Evolutionary conservation across 2,329 filamentous ascomycete species (phyloP).

Genomic region (Neurospora sp.): DNA sequence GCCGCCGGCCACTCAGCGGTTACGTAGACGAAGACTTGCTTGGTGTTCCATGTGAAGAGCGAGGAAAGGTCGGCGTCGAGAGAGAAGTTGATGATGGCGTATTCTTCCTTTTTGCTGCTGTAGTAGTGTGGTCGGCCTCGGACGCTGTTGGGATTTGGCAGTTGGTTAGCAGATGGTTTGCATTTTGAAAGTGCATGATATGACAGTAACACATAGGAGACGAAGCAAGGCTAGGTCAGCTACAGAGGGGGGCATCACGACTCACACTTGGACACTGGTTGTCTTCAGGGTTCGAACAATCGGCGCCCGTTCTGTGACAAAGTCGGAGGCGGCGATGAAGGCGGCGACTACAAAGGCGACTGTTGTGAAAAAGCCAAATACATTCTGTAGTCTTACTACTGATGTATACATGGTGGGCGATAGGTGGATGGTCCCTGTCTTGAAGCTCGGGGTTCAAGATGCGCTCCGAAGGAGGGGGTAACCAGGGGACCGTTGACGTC

Average conservation of each 20-base stretch:
- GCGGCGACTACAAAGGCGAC: slow-evolving; percentile 74
- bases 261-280: slow-evolving; percentile 78
- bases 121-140: slow-evolving; percentile 96
- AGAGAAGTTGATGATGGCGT: slow-evolving; percentile 88
- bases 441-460: neutral
- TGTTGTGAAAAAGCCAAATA: slow-evolving; percentile 97
- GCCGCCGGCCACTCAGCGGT: slow-evolving; percentile 59
- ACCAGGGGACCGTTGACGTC: neutral
- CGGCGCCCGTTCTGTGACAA: slow-evolving; percentile 60
- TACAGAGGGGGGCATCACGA: slow-evolving; percentile 5
- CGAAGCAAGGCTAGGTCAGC: no score
- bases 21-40: slow-evolving; percentile 94
- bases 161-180: slow-evolving; percentile 4
- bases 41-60: slow-evolving; percentile 97
- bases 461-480: neutral
- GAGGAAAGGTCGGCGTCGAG: slow-evolving; percentile 82
- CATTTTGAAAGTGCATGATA: no score
- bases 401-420: slow-evolving; percentile 68
- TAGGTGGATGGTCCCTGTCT: neutral
- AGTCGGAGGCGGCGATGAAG: slow-evolving; percentile 71
- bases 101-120: slow-evolving; percentile 84
- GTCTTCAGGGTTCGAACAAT: slow-evolving; percentile 48
- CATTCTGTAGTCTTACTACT: slow-evolving; percentile 75
- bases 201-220: no score
- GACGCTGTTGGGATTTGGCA: slow-evolving; percentile 41